Evolutionary conservation across 345 rosid species (phyloP), one percentile per base, ranked within the genome.

Genomic region (Brassica cretica): DNA sequence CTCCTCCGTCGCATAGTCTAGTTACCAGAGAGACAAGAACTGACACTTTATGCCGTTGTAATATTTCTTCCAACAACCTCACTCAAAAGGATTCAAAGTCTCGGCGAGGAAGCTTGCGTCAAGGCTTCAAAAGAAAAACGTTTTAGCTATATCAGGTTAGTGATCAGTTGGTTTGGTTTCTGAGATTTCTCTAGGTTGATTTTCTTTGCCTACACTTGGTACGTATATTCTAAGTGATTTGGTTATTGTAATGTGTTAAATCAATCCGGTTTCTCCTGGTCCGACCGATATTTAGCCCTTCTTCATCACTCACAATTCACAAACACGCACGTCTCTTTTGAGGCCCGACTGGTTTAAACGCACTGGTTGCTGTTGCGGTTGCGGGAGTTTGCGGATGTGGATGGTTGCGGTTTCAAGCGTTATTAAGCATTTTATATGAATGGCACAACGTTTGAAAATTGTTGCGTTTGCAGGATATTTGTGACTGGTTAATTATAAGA

Each of bases 51-150:
- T 46, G 53, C 53, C 15, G 53, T 46, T 1, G 7, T 49, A 51
- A 4, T 35, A 12, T 51, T 18, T n/a, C 19, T n/a, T 51, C 15
- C 56, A n/a, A 51, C 56, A 51, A n/a, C 19, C 56, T n/a, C 56
- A n/a, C 5, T 51, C 56, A 5, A n/a, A 51, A 51, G 56, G 18
- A n/a, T 61, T 21, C 18, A 12, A 68, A 4, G 85, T 86, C 9
- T 92, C 93, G 35, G 89, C 90, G 49, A 86, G 96, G 89, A 94
- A 87, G 86, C 90, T 91, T 33, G 96, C 89, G 1, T 91, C 96
- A 16, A 94, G 85, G 32, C 79, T 89, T 55, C 91, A 92, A 95
- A 76, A 92, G 83, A 81, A 61, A 46, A 64, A 25, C 82, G 77
- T 12, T 75, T 82, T 76, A 91, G 96, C 82, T 81, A 84, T 82